Evolutionary conservation across 1,139 yeast genomes (phyloP).

Genomic region (Pneumocystis murina): DNA sequence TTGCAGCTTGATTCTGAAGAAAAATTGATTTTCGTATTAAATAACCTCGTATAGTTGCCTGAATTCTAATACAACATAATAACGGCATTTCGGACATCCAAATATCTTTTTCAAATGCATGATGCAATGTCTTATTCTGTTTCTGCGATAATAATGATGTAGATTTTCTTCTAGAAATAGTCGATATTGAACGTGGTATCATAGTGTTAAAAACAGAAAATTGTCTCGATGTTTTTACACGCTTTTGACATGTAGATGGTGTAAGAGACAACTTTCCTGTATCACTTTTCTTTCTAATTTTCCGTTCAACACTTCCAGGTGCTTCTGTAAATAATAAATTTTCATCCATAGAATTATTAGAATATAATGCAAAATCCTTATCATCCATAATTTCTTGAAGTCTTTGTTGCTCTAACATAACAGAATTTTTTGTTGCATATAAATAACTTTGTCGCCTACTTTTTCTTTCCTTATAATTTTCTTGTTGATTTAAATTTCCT

Average conservation of each 20-base stretch:
- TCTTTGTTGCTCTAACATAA: constrained; percentile 1
- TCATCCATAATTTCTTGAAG: constrained; percentile 5
- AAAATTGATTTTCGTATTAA: background rate
- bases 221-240: background rate
- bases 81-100: background rate
- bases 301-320: constrained; percentile 12
- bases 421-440: constrained; percentile 9
- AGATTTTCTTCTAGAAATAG: background rate
- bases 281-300: constrained; percentile 4
- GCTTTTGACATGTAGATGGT: background rate
- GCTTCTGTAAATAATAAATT: constrained; percentile 6
- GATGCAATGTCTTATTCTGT: background rate
- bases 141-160: background rate
- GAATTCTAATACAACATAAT: background rate
- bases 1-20: background rate
- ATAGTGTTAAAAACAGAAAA: background rate
- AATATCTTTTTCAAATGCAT: background rate
- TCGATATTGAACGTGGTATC: background rate
- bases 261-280: background rate
- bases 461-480: constrained; percentile 2
- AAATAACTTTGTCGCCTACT: constrained; percentile 10
- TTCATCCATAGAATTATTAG: constrained; percentile 1
- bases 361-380: constrained; percentile 2
- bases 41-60: background rate
- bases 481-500: constrained; percentile 1